Base-by-base conservation (phyloP, 805 yeast genomes). In the Hemisphaericaspora nanyangensis region DNA sequence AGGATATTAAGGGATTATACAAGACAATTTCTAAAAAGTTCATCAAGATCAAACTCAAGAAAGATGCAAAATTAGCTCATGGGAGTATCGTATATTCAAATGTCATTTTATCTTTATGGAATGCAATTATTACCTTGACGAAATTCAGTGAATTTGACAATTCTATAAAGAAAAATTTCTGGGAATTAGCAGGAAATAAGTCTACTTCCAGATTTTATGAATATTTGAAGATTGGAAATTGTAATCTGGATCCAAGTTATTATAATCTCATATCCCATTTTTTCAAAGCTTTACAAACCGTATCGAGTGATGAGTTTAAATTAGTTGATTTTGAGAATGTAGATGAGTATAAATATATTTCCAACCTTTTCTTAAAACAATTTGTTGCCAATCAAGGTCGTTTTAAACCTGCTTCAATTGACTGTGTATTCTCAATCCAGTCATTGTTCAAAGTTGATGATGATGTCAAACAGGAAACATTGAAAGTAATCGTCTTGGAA, bases 181-280 rank as follows among this genome's bases (percentile, higher is more conserved):
- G 87, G 82, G 58, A 68, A 3, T 44, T 54, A 4, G 74, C 72
- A 16, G 82, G 81, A 13, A 47, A 51, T 33, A 65, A 65, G 39
- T 45, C 56, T 40, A 60, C 61, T 3, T 47, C 78, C 1, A 70
- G 69, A 42, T 51, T 84, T 8, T 33, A 65, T 1, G 70, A 61
- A 0, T 71, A 80, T 45, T 47, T 84, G 16, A 61, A 61, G 10
- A 44, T 78, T 11, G 84, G 88, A 0, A 75, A 77, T 2, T 65
- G 80, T 34, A 68, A 67, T 35, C 77, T 85, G 36, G 61, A 66
- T 20, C 72, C 80, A 0, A 46, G 60, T 0, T 82, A 78, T 50
- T 84, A 76, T 47, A 40, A 43, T 2, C 34, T 50, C 7, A 35
- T 68, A 15, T 37, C 38, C 2, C 39, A 47, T 1, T 50, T 68